phyloP scores from a whole-genome alignment of 108 stramenopile species.

The Hondaea fermentalgiana region DNA sequence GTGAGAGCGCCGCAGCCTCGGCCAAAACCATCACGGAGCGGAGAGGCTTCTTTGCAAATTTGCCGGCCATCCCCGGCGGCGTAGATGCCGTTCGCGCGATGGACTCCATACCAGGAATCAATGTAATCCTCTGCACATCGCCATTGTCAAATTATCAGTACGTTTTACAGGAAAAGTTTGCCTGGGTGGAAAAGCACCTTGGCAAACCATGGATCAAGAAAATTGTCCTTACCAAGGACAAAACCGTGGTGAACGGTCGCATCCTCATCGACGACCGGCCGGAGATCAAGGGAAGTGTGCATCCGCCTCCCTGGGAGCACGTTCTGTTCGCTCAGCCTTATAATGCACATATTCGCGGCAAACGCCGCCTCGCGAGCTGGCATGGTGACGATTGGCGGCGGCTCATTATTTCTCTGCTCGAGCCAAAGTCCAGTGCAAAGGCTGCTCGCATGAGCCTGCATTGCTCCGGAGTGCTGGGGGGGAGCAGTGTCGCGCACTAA shows the following conservation, averaged over 20 bases:
- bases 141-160: not conserved
- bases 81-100: not conserved
- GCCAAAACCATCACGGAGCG: not conserved
- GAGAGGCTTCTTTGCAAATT: not conserved
- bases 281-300: not conserved
- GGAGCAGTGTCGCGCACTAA: no score
- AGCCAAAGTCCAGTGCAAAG: no score
- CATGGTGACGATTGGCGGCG: not conserved
- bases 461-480: no score
- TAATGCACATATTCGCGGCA: not conserved
- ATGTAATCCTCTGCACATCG: not conserved
- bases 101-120: not conserved
- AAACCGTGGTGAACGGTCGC: conserved; percentile 15
- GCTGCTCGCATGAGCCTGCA: no score
- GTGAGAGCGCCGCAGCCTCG: not conserved
- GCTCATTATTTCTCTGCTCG: not conserved
- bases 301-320: conserved; percentile 20
- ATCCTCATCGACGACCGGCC: conserved; percentile 27
- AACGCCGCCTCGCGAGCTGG: not conserved
- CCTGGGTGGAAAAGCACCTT: conserved; percentile 16
- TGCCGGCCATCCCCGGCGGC: not conserved
- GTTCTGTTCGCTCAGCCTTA: conserved; percentile 20
- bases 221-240: conserved; percentile 17
- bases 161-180: conserved; percentile 17
- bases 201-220: conserved; percentile 2